Base-by-base conservation (phyloP, 2,329 filamentous ascomycete genomes). In the Penicillium sp. region DNA sequence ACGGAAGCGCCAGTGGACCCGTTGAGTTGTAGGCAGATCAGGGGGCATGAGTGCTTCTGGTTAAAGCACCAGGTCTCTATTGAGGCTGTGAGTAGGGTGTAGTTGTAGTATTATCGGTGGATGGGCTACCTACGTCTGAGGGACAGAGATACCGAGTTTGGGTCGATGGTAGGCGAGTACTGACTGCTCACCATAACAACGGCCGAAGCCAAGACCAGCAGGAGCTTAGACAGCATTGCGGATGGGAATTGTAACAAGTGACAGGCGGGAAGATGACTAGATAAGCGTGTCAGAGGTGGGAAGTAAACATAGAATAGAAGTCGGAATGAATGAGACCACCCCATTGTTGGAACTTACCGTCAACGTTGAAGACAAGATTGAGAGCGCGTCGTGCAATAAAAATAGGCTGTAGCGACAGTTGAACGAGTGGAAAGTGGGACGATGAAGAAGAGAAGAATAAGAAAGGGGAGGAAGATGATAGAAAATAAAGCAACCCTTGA, bases 11-110 rank as follows among this genome's bases (percentile, higher is more conserved):
- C 65, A 1, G 66, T 63, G 20, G 70, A 62, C 40, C 65, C 68
- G 13, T 62, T 59, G 18, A 72, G 50, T 52, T 76, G 73, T 32
- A 72, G 59, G 50, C 74, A 77, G 44, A 77, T 65, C 37, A 77
- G 64, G 5, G 73, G 74, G 46, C 74, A 77, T 12, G 71, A 59
- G 4, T 68, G 64, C 23, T 63, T 65, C 52, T 77, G 74, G 32
- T 66, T 62, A 33, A 57, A 47, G 55, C 74, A 77, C 74, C 74
- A 77, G 56, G 8, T 66, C 71, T 75, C 54, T 55, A 38, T 8
- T 15, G 33, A 25, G 27, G 1, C 20, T 37, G 28, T 55, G 42
- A 52, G 55, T 43, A 20, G 38, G 8, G 27, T 44, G 7, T 41
- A 35, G 31, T 2, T 46, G 7, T 42, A 35, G 31, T 2, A 3